Conservation (phyloP, 2,329 filamentous ascomycete genomes). For the Beauveria brongniartii region DNA sequence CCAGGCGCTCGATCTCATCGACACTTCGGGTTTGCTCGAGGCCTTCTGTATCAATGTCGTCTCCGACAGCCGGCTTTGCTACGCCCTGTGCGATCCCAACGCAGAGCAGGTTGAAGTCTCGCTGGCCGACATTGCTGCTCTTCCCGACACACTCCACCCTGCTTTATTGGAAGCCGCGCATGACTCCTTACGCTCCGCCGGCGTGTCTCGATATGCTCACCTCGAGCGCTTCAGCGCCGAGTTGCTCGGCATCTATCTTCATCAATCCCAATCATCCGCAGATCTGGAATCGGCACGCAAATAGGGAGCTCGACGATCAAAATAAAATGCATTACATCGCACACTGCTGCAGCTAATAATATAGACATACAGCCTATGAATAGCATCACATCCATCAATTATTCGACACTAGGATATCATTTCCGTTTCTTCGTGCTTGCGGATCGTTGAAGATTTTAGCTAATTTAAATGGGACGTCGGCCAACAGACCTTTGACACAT, state of each 20-base stretch:
- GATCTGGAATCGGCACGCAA: slow-evolving; percentile 5
- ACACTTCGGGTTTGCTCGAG: slow-evolving; percentile 9
- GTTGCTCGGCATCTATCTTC: slow-evolving; percentile 9
- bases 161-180: slow-evolving; percentile 1
- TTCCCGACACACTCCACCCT: neutral
- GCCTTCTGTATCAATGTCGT: slow-evolving; percentile 4
- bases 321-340: neutral
- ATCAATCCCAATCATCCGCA: slow-evolving; percentile 1
- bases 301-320: neutral
- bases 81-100: neutral
- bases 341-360: neutral
- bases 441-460: too few relatives aligned
- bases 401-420: neutral
- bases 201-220: slow-evolving; percentile 5
- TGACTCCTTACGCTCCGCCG: neutral
- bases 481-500: too few relatives aligned
- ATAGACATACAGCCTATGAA: slow-evolving; percentile 4
- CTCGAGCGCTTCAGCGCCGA: slow-evolving; percentile 7
- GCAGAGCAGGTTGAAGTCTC: slow-evolving; percentile 5
- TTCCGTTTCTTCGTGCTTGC: neutral
- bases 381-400: neutral
- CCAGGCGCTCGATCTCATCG: slow-evolving; percentile 3
- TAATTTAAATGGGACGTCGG: too few relatives aligned
- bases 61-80: neutral
- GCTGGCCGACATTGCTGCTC: neutral